Conservation (phyloP, 306 rosid genomes). For the Abrus precatorius region DNA sequence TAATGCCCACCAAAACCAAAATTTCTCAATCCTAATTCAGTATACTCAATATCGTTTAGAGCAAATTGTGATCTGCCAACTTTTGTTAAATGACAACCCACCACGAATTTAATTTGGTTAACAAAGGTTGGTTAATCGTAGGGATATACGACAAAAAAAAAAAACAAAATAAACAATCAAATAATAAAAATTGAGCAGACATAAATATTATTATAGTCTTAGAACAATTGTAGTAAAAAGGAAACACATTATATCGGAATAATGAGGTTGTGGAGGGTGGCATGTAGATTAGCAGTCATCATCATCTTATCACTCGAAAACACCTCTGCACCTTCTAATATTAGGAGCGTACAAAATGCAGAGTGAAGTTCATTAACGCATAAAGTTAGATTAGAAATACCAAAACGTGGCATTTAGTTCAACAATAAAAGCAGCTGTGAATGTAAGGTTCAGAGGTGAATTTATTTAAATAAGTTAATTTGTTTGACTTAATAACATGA, state of each 20-base stretch:
- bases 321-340: background rate
- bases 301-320: background rate
- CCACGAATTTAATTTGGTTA: constrained; percentile 17
- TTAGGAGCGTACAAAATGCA: background rate
- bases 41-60: background rate
- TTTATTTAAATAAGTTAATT: too few species aligned
- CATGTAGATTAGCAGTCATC: constrained; percentile 2
- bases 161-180: background rate
- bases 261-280: constrained; percentile 14
- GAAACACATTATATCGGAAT: background rate
- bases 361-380: background rate
- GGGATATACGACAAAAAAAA: background rate
- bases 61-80: constrained; percentile 30
- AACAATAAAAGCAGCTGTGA: too few species aligned
- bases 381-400: too few species aligned
- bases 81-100: constrained; percentile 20
- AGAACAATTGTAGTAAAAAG: background rate
- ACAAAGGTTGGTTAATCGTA: background rate
- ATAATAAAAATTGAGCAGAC: background rate
- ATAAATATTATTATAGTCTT: background rate
- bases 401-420: too few species aligned
- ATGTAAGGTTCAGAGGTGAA: too few species aligned
- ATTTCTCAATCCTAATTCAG: background rate
- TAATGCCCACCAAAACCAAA: background rate
- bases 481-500: too few species aligned